Evolutionary conservation across 73 alveolate species (phyloP), one percentile per base, ranked within the genome.

Genomic region (Paramecium pentaurelia): DNA sequence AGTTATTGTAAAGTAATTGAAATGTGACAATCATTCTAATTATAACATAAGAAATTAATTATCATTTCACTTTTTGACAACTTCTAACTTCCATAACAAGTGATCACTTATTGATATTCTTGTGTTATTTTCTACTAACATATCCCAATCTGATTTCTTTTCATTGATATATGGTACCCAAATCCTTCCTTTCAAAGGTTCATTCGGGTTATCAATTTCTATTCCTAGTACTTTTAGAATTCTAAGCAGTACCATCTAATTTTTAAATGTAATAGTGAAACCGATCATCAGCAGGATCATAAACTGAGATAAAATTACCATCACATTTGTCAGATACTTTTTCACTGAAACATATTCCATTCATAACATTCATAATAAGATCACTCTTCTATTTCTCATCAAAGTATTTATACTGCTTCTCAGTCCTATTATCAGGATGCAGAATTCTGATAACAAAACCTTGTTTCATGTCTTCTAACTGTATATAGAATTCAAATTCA

Each of bases 91-190:
- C 95, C 95, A 93, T 51, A 91, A 58, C 8, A 95, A 40, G 30
- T 90, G 54, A 60, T 95, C 97, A 71, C 84, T 92, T 40, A 84
- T 91, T 16, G 93, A 58, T 30, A 95, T 86, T 20, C 93, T 68
- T 32, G 93, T 64, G 38, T 95, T 95, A 83, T 94, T 77, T 22
- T 95, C 93, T 49, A 95, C 95, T 11, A 92, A 32, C 60, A 18
- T 60, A 44, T 84, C 86, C 98, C 98, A 95, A 59, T 95, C 97
- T 16, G 54, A 86, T 38, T 86, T 92, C 71, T 92, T 91, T 36
- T 93, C 93, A 80, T 95, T 95, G 14, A 95, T 95, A 80, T 95
- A 95, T 16, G 94, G 94, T 11, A 93, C 96, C 97, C 98, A 95
- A 25, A 94, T 93, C 70, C 93, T 93, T 0, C 98, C 98, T 45